Evolutionary conservation across 495 filamentous ascomycete species (phyloP), one percentile per base, ranked within the genome.

Genomic region (Astrothelium subdiscretum): DNA sequence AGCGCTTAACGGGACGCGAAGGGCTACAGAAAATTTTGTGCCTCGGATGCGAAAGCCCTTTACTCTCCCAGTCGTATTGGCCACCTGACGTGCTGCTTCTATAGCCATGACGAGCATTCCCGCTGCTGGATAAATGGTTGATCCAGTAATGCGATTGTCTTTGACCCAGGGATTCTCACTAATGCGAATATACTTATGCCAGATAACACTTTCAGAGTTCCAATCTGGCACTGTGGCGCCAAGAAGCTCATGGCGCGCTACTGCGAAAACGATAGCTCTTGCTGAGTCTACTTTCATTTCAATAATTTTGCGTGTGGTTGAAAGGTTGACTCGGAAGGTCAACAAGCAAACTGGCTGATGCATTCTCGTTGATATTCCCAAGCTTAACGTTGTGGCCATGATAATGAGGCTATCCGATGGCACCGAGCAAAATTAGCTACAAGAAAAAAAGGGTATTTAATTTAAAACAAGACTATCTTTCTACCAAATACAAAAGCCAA

Each of bases 111-210:
- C 48, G 29, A 54, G n/a, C 48, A 29, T 54, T 54, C 22, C 48
- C 10, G 48, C n/a, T 54, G 48, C 48, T 54, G 48, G 48, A 54
- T 54, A 54, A 26, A 54, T 54, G 48, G 24, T 54, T 11, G 48
- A 27, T 54, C 48, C 48, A 29, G 22, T 51, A 18, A 65, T 40
- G 13, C 31, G 58, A 70, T 85, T 82, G 40, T 83, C 80, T 18
- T 70, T 60, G 1, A 85, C 58, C 83, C 81, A 87, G 0, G 80
- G 79, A 0, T 78, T 65, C 58, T 85, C 81, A 15, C 73, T 69
- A 0, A 78, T 32, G 18, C 76, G 71, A 29, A 86, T 60, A 38
- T 80, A 71, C 57, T 84, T 80, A 24, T 76, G 69, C 84, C 84
- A 87, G 1, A 71, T 73, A 2, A 77, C 72, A 59, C 82, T 76